phyloP scores from a whole-genome alignment of 2,329 filamentous ascomycete species.

The Colletotrichum sp. region DNA sequence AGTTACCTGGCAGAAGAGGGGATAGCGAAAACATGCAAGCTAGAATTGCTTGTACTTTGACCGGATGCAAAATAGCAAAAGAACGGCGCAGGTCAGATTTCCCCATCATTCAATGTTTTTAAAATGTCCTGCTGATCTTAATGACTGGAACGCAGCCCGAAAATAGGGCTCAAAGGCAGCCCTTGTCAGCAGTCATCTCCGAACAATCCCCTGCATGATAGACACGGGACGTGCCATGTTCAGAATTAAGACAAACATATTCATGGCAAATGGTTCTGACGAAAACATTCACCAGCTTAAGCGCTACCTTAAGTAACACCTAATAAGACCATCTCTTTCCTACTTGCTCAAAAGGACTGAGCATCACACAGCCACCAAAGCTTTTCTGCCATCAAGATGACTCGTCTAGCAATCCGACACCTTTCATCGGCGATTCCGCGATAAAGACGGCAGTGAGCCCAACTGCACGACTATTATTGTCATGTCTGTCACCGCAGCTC shows the following conservation, averaged over 20 bases:
- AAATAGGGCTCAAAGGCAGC: background rate
- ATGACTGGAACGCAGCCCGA: background rate
- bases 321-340: background rate
- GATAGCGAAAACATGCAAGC: background rate
- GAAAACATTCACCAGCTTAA: background rate
- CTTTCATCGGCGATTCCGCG: background rate
- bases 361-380: background rate
- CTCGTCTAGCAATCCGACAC: background rate
- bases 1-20: background rate
- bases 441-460: background rate
- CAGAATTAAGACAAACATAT: background rate
- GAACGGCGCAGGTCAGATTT: background rate
- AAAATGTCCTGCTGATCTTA: background rate
- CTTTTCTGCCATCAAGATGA: background rate
- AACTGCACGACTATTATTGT: background rate
- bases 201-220: background rate
- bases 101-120: background rate
- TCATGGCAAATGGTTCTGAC: background rate
- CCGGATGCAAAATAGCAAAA: background rate
- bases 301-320: background rate
- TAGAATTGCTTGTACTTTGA: background rate
- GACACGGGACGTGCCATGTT: background rate
- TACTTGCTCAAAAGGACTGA: background rate
- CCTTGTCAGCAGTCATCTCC: background rate
- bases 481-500: background rate